Percentiles rank a stretch among this genome's conserved stretches.
phyloP scores from a whole-genome alignment of 768 basidiomycete genomes.

The Kockovaella imperatae region DNA sequence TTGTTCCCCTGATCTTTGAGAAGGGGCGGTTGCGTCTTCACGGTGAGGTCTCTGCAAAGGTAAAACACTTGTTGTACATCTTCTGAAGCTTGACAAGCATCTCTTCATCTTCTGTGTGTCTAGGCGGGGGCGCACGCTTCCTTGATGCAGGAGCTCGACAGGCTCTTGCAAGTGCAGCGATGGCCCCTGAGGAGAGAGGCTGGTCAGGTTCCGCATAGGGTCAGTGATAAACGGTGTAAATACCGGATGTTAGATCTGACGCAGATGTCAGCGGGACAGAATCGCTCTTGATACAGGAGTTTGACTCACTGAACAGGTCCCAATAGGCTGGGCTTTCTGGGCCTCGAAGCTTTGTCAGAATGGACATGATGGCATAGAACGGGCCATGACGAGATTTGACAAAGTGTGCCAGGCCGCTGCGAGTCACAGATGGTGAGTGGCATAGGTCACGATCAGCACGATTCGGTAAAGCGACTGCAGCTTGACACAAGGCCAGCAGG shows the following conservation, averaged over 20 bases:
- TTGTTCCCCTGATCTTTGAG: no score
- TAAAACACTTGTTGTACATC: no score
- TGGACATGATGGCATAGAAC: conserved; percentile 28
- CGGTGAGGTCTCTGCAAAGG: no score
- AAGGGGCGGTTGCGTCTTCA: no score
- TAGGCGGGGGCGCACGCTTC: no score
- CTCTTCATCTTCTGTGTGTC: no score
- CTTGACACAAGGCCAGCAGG: conserved; percentile 30
- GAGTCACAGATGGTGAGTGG: conserved; percentile 5
- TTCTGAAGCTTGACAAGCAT: no score
- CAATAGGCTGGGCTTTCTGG: conserved; percentile 30
- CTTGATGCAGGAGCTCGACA: no score
- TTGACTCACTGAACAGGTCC: conserved; percentile 36
- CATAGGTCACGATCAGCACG: background rate
- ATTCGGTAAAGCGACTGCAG: conserved; percentile 10
- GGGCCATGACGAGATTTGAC: conserved; percentile 38
- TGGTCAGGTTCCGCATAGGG: background rate
- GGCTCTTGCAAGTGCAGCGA: no score
- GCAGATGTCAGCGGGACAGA: background rate
- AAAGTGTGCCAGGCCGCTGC: conserved; percentile 21
- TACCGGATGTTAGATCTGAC: background rate
- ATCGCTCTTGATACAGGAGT: no score
- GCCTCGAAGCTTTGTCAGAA: conserved; percentile 29
- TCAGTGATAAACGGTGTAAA: background rate
- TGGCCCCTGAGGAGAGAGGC: background rate